Evolutionary conservation across 164 flowering plant genomes (phyloP).

Genomic region (Buxus sempervirens): DNA sequence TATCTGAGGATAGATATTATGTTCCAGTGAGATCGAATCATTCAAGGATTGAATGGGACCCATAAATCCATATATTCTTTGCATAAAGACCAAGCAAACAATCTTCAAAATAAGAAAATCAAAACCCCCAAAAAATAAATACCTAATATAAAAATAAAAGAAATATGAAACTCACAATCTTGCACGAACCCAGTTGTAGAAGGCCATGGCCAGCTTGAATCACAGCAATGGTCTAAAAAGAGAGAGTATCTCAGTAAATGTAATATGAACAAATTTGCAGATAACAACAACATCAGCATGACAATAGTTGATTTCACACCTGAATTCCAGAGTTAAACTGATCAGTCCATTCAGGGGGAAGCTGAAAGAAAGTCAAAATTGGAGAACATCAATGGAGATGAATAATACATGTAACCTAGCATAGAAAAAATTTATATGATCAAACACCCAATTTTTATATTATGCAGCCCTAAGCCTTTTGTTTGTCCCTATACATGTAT

Average conservation of each 20-base stretch:
- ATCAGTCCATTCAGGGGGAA: slow-evolving; percentile 98
- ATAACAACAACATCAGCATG: slow-evolving; percentile 3
- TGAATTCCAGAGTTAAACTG: slow-evolving; percentile 99
- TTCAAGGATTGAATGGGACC: slow-evolving; percentile 1
- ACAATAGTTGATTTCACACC: slow-evolving; percentile 32
- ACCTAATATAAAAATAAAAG: background rate
- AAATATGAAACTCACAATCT: slow-evolving; percentile 74
- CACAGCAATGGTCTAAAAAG: slow-evolving; percentile 98
- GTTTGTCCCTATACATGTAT: no score
- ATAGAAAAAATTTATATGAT: background rate
- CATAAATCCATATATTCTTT: background rate
- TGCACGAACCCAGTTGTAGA: slow-evolving; percentile 94
- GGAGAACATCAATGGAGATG: background rate
- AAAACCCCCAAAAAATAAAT: background rate
- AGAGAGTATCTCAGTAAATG: no score
- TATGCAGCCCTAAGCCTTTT: no score
- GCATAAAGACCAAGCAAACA: background rate
- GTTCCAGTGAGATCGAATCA: slow-evolving; percentile 4
- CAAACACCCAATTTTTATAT: background rate
- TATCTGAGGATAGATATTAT: slow-evolving; percentile 43
- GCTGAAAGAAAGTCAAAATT: slow-evolving; percentile 46
- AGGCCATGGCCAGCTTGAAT: slow-evolving; percentile 99
- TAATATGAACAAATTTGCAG: slow-evolving; percentile 7
- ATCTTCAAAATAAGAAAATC: background rate
- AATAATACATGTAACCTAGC: background rate